These are phyloP conservation scores for Globisporangium iwayamae DNA, from an alignment of 352 stramenopile species.

Conservation along the genomic window DNA sequence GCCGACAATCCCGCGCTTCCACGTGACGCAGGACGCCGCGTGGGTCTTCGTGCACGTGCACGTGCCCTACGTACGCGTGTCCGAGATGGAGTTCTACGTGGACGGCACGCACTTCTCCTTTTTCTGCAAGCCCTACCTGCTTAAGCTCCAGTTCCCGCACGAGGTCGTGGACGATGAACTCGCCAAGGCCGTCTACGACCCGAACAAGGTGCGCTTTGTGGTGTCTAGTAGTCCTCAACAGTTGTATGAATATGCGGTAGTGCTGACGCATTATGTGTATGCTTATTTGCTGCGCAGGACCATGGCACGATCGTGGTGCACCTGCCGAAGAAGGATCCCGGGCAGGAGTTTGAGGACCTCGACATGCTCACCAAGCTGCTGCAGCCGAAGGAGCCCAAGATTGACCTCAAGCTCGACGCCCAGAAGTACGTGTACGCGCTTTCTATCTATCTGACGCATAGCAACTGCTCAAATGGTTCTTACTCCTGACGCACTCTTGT, in stretches of 20 bases:
- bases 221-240: neutral
- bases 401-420: conserved; percentile 29
- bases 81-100: conserved; percentile 91
- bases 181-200: conserved; percentile 89
- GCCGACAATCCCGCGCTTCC: conserved; percentile 79
- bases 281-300: conserved; percentile 38
- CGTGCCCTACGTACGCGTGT: conserved; percentile 89
- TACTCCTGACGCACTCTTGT: neutral
- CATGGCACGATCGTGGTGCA: conserved; percentile 92
- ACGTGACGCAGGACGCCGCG: conserved; percentile 75
- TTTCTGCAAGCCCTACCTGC: conserved; percentile 96
- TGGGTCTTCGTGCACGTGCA: conserved; percentile 87
- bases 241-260: neutral
- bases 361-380: conserved; percentile 92
- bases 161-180: conserved; percentile 87
- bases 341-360: conserved; percentile 88
- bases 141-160: conserved; percentile 94
- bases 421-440: conserved; percentile 25
- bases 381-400: conserved; percentile 49
- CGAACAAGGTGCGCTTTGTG: conserved; percentile 58
- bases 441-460: neutral
- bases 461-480: neutral
- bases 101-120: conserved; percentile 91
- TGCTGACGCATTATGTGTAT: neutral
- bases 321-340: conserved; percentile 85